A percentile compares a stretch with the other conserved stretches of the same genome.
Evolutionary conservation across 2,329 filamentous ascomycete species (phyloP).

Genomic region (Pleurostoma richardsiae): DNA sequence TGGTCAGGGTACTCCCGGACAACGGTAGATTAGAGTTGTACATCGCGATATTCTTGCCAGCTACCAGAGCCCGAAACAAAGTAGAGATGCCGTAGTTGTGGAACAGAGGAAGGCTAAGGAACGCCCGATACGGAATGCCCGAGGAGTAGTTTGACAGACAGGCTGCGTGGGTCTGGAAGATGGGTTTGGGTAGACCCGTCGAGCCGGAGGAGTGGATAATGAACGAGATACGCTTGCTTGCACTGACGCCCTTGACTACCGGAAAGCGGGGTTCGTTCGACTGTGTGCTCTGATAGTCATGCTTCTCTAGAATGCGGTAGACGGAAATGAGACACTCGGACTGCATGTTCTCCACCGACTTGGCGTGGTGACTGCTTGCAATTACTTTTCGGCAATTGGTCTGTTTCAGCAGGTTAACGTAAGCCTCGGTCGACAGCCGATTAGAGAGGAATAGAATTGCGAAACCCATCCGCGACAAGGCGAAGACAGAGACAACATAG

Average conservation of each 20-base stretch:
- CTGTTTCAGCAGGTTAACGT: constrained; percentile 38
- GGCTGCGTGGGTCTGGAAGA: constrained; percentile 43
- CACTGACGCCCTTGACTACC: constrained; percentile 9
- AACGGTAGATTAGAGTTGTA: constrained; percentile 44
- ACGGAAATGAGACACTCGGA: constrained; percentile 17
- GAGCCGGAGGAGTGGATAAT: constrained; percentile 37
- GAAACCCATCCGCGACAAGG: constrained; percentile 46
- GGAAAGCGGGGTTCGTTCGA: constrained; percentile 10
- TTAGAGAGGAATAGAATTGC: constrained; percentile 49
- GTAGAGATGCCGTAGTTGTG: constrained; percentile 46
- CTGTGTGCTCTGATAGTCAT: constrained; percentile 3
- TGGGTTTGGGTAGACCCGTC: constrained; percentile 52
- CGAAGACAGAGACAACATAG: constrained; percentile 46
- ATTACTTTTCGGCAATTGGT: constrained; percentile 29
- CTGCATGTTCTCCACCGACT: constrained; percentile 11
- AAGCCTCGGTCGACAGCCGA: constrained; percentile 44
- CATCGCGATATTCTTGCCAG: constrained; percentile 38
- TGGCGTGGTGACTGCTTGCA: constrained; percentile 6
- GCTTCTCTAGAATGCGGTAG: constrained; percentile 11
- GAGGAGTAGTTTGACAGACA: constrained; percentile 38
- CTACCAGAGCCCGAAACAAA: constrained; percentile 39
- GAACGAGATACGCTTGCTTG: constrained; percentile 13
- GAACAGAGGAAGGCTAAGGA: constrained; percentile 44
- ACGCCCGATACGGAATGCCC: constrained; percentile 34
- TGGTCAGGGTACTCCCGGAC: constrained; percentile 35